Percentiles rank a stretch among this genome's conserved stretches.
These are phyloP conservation scores for Neonectria neomacrospora DNA, from an alignment of 2,329 filamentous ascomycete genomes.

Conservation along the genomic window DNA sequence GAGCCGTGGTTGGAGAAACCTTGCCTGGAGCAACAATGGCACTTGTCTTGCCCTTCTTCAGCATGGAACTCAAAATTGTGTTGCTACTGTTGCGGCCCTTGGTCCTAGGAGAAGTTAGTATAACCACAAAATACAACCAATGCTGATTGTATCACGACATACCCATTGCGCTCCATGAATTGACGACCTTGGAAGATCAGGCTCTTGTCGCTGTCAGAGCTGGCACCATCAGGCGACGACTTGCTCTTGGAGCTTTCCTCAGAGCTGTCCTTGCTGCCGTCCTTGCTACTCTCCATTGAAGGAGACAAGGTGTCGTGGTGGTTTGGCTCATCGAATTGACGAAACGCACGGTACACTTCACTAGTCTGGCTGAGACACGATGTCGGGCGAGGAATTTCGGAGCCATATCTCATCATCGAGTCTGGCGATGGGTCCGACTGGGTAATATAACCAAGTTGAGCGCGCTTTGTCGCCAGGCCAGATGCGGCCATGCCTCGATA, in stretches of 20 bases:
- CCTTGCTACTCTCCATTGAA: not conserved
- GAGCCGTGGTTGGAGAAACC: slow-evolving; percentile 64
- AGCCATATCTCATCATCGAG: slow-evolving; percentile 33
- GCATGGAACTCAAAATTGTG: slow-evolving; percentile 61
- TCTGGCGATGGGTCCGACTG: slow-evolving; percentile 47
- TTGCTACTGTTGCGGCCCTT: slow-evolving; percentile 49
- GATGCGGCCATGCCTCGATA: slow-evolving; percentile 32
- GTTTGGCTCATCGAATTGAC: slow-evolving; percentile 39
- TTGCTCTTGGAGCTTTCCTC: slow-evolving; percentile 36
- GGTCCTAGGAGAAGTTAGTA: slow-evolving; percentile 46
- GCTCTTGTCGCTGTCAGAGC: slow-evolving; percentile 38
- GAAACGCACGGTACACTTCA: slow-evolving; percentile 44
- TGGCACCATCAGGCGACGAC: slow-evolving; percentile 43
- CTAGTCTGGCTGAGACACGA: slow-evolving; percentile 41
- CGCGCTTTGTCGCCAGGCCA: slow-evolving; percentile 32
- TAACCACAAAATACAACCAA: not conserved
- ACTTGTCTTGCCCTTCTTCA: slow-evolving; percentile 64
- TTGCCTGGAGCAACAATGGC: slow-evolving; percentile 58
- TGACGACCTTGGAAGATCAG: slow-evolving; percentile 54
- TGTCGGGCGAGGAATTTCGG: slow-evolving; percentile 38
- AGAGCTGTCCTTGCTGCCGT: slow-evolving; percentile 1
- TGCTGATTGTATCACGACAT: slow-evolving; percentile 29
- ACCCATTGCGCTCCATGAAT: slow-evolving; percentile 46
- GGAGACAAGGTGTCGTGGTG: slow-evolving; percentile 12
- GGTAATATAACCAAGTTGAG: slow-evolving; percentile 43